Evolutionary conservation across 176 grass and related monocot species (phyloP), one percentile per base, ranked within the genome.

Genomic region (Ensete ventricosum): DNA sequence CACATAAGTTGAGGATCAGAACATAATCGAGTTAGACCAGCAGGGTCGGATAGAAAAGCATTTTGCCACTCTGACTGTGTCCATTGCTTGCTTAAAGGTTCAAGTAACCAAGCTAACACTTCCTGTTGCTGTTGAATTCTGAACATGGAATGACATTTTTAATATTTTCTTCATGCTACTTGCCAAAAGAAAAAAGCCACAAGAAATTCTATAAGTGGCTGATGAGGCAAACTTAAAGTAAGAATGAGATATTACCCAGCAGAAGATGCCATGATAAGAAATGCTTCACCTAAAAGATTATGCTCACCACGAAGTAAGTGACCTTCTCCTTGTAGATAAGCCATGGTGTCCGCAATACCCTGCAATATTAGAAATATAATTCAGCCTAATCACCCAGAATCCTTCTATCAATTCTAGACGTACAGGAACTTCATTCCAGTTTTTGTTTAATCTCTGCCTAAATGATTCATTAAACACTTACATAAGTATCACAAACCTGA

Each of bases 91-190:
- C 83, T 93, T 34, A 91, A 80, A 79, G 94, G 94, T 82, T 93
- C 94, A 74, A 98, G 88, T 77, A 91, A 81, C 94, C 94, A 98
- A 22, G 88, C 84, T 70, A 98, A 88, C 4, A 98, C 94, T 84
- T 98, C 94, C 67, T 98, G 90, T 80, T 98, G 94, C 67, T 98
- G 90, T 80, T 91, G 90, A 84, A 91, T 83, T 85, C 94, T 98
- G 76, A 70, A 84, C 77, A 48, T 26, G 20, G 55, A 76, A 67
- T 69, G 77, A 70, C 54, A 64, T 72, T 53, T 65, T 53, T 53
- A 65, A 81, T 29, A 54, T 17, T 43, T 43, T 7, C 67, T 23
- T 64, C 23, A 24, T 64, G 20, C 62, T 20, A 20, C 2, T 23
- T 64, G n/a, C 62, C 19, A 23, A 84, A 79, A 53, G 7, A 64